phyloP scores from a whole-genome alignment of 1,139 yeast species.

The Saccharomyces uvarum region DNA sequence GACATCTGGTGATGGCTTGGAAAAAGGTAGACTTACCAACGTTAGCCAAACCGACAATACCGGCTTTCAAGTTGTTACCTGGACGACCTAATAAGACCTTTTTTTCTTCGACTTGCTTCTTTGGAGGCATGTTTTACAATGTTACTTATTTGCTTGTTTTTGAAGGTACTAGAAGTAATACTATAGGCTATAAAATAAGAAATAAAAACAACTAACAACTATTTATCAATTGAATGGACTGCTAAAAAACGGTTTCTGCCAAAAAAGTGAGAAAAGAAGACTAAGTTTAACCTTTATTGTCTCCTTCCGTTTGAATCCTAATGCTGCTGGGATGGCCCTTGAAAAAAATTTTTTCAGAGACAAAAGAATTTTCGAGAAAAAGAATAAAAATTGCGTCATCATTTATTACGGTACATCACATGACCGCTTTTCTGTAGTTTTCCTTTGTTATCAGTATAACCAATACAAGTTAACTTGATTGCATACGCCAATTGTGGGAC shows the following conservation, averaged over 20 bases:
- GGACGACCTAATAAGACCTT: conserved; percentile 94
- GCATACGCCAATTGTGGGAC: not conserved
- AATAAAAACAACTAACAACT: not conserved
- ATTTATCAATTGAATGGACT: not conserved
- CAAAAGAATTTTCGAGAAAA: not conserved
- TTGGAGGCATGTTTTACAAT: conserved; percentile 68
- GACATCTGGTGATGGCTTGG: conserved; percentile 83
- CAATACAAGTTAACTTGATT: not conserved
- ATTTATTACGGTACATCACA: not conserved
- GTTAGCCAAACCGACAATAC: conserved; percentile 94
- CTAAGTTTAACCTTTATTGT: not conserved
- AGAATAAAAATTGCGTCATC: not conserved
- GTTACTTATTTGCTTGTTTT: not conserved
- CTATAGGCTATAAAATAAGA: not conserved
- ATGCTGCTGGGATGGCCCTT: not conserved
- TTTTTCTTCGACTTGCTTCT: conserved; percentile 83
- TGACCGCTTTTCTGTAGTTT: not conserved
- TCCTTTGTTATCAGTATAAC: not conserved
- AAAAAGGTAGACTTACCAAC: conserved; percentile 92
- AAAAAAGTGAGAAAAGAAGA: not conserved
- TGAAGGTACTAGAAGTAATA: not conserved
- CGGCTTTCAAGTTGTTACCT: conserved; percentile 92
- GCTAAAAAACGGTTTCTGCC: conserved; percentile 6
- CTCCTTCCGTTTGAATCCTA: not conserved
- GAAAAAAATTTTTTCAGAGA: not conserved